Conservation (phyloP, 1,139 yeast genomes). For the Yamadazyma kanchanaburiensis region DNA sequence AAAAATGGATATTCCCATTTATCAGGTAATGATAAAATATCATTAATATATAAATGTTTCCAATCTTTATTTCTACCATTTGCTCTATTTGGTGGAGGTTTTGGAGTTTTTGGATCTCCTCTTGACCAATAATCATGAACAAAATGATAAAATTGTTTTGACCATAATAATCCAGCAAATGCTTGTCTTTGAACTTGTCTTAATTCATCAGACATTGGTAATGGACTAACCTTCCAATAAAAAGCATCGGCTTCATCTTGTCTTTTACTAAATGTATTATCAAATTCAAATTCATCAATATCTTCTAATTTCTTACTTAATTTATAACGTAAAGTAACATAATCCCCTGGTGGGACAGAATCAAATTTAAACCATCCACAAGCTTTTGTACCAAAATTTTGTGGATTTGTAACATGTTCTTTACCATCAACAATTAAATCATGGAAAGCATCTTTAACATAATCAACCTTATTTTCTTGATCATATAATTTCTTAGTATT, state of each 20-base stretch:
- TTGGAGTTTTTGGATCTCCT: slow-evolving; percentile 79
- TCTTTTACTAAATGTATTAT: slow-evolving; percentile 67
- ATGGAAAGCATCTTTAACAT: slow-evolving; percentile 89
- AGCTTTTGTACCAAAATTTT: slow-evolving; percentile 56
- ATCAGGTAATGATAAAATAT: slow-evolving; percentile 87
- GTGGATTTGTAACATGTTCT: slow-evolving; percentile 65
- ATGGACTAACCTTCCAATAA: slow-evolving; percentile 85
- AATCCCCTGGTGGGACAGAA: slow-evolving; percentile 82
- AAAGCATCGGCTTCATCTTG: slow-evolving; percentile 92
- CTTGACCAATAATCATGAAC: slow-evolving; percentile 84
- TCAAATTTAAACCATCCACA: slow-evolving; percentile 82
- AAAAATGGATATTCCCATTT: slow-evolving; percentile 97
- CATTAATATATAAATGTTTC: slow-evolving; percentile 88
- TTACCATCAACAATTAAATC: slow-evolving; percentile 68
- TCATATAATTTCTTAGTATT: slow-evolving; percentile 66
- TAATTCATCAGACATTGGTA: slow-evolving; percentile 80
- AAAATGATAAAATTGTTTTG: slow-evolving; percentile 88
- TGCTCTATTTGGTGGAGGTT: slow-evolving; percentile 79
- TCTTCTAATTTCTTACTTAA: slow-evolving; percentile 48
- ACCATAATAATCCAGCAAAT: slow-evolving; percentile 92
- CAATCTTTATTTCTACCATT: slow-evolving; percentile 84
- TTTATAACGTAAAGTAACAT: slow-evolving; percentile 82
- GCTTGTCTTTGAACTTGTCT: slow-evolving; percentile 92
- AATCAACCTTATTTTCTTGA: slow-evolving; percentile 54
- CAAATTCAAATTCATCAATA: slow-evolving; percentile 79